Evolutionary conservation across 805 yeast species (phyloP).

Genomic region (Lipomyces chichibuensis): DNA sequence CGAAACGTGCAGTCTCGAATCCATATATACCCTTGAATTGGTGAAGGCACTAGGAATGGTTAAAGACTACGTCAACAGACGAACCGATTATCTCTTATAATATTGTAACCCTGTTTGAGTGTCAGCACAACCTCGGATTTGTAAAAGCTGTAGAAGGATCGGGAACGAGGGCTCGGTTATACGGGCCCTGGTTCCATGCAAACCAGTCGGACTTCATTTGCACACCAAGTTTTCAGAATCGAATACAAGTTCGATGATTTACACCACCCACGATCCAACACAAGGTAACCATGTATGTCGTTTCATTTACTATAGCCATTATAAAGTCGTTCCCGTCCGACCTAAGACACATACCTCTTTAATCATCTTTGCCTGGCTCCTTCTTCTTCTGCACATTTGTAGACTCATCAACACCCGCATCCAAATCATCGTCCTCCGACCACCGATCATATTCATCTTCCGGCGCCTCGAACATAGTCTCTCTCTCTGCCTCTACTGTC

Average conservation of each 20-base stretch:
- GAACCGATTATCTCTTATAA: no score
- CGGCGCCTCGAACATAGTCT: conserved; percentile 35
- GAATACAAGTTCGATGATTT: background rate
- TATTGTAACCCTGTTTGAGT: no score
- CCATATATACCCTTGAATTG: background rate
- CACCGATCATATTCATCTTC: conserved; percentile 35
- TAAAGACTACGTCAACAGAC: background rate
- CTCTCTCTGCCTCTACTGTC: conserved; percentile 7
- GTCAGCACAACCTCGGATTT: no score
- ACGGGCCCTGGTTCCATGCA: background rate
- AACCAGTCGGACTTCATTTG: background rate
- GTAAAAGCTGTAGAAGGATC: no score
- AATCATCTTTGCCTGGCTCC: conserved; percentile 22
- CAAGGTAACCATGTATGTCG: background rate
- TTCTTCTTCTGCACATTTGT: conserved; percentile 6
- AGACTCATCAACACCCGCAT: background rate
- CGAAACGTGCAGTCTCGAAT: background rate
- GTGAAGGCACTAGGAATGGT: background rate
- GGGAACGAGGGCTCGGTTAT: no score
- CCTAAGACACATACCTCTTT: background rate
- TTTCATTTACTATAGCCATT: background rate
- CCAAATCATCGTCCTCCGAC: conserved; percentile 35
- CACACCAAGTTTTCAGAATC: background rate
- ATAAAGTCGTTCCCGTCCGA: background rate
- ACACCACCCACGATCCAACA: background rate